Base-by-base conservation (phyloP, 352 stramenopile genomes). In the Pythium rishiriense region DNA sequence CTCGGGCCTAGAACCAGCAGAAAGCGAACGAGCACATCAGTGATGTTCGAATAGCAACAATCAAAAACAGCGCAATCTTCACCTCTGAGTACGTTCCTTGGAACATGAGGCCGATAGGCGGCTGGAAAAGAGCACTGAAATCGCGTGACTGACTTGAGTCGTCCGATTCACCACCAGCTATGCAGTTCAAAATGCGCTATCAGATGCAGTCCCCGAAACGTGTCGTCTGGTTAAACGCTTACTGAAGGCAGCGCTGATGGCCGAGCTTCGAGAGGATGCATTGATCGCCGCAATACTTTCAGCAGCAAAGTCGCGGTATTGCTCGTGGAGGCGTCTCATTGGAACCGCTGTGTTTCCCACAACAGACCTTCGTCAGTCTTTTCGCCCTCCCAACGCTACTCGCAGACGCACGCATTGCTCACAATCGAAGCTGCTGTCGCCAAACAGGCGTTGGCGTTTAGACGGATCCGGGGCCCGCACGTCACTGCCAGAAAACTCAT, bases 241-340 rank as follows among this genome's bases (percentile, higher is more conserved):
- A 72, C 78, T 80, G 54, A 90, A 89, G 2, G 75, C 75, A 9
- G 76, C 67, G 19, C 74, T 72, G 52, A 87, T 29, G 26, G 70
- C 56, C 14, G 69, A 69, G 19, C 70, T 62, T 19, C 37, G 63
- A 2, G 63, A 67, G 1, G 50, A 17, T 2, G 73, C 71, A 39
- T 83, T 91, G 63, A 93, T 87, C 26, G 81, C 79, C 11, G 82
- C 82, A 43, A 95, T 90, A 62, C 77, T 91, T 58, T 95, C 86
- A 10, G 82, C 83, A 22, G 84, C 86, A 66, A 93, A 95, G 57
- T 95, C 83, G 19, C 83, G 86, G 54, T 89, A 81, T 61, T 88
- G 81, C 49, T 90, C 79, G 26, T 85, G 81, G 55, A 89, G 57
- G 58, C 82, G 79, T 17, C 82, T 79, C 49, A 88, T 67, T 12